These are phyloP conservation scores for Wallacemonas sp. DNA, from an alignment of 208 protist genomes.

Conservation along the genomic window DNA sequence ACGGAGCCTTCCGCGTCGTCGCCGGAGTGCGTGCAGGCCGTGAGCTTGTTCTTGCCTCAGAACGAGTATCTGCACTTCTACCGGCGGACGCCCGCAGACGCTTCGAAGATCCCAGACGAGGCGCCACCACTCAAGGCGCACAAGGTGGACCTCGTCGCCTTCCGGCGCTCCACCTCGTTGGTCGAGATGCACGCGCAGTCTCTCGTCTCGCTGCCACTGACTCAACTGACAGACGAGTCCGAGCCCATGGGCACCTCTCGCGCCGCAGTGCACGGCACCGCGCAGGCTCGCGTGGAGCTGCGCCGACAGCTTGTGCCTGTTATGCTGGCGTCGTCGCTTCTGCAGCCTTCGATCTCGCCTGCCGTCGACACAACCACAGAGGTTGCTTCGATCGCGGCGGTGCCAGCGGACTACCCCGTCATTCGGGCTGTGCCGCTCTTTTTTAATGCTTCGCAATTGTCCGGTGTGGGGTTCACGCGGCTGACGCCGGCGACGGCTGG, in stretches of 20 bases:
- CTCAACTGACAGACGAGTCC: background rate
- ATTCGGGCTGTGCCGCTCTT: slow-evolving; percentile 10
- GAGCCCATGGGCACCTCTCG: background rate
- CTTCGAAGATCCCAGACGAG: background rate
- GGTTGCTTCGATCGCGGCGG: background rate
- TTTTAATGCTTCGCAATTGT: background rate
- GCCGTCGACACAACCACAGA: background rate
- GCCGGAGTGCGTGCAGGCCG: background rate
- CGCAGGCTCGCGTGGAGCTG: background rate
- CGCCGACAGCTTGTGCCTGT: background rate
- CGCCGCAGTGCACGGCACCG: background rate
- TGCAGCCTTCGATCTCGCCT: background rate
- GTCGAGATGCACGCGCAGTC: background rate
- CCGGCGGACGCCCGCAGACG: background rate
- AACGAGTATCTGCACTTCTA: slow-evolving; percentile 13
- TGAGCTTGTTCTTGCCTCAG: slow-evolving; percentile 4
- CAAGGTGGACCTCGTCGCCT: slow-evolving; percentile 13
- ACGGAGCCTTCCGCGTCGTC: background rate
- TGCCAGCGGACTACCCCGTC: background rate
- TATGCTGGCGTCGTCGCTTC: slow-evolving; percentile 2
- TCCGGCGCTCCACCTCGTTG: slow-evolving; percentile 1
- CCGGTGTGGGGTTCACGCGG: background rate
- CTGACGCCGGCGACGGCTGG: background rate
- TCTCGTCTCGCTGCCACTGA: background rate
- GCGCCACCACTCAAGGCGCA: background rate